These are phyloP conservation scores for Yamadazyma sp. DNA, from an alignment of 805 yeast species.

Conservation along the genomic window DNA sequence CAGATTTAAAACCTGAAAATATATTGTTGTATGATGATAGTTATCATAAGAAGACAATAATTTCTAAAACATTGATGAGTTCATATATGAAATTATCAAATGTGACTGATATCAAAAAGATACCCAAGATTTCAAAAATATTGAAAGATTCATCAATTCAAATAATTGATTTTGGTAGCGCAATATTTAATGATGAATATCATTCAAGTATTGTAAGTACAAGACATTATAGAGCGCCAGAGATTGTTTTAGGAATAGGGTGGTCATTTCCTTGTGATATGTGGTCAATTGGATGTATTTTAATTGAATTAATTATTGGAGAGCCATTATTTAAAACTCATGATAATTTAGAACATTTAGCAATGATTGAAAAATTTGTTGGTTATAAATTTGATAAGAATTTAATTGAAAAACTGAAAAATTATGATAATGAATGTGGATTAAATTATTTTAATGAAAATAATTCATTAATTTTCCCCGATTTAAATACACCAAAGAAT, in stretches of 20 bases:
- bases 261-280: constrained; percentile 97
- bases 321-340: constrained; percentile 94
- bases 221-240: constrained; percentile 96
- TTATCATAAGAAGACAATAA: constrained; percentile 34
- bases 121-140: constrained; percentile 41
- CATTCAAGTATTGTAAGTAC: constrained; percentile 92
- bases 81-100: constrained; percentile 27
- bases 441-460: constrained; percentile 26
- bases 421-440: constrained; percentile 40
- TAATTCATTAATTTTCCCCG: constrained; percentile 29
- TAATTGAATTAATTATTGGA: constrained; percentile 89
- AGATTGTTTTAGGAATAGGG: constrained; percentile 88
- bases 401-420: constrained; percentile 33
- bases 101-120: constrained; percentile 16
- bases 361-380: constrained; percentile 85
- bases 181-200: constrained; percentile 89
- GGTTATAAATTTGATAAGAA: constrained; percentile 49
- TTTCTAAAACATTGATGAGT: constrained; percentile 30
- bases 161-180: constrained; percentile 96
- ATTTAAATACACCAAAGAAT: constrained; percentile 35
- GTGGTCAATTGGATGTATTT: constrained; percentile 95
- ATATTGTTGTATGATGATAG: constrained; percentile 63
- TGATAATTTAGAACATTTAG: constrained; percentile 90
- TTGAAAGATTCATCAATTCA: constrained; percentile 78
- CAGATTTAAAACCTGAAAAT: constrained; percentile 96